Base-by-base conservation (phyloP, 2,329 filamentous ascomycete species). In the Talaromyces atroroseus region DNA sequence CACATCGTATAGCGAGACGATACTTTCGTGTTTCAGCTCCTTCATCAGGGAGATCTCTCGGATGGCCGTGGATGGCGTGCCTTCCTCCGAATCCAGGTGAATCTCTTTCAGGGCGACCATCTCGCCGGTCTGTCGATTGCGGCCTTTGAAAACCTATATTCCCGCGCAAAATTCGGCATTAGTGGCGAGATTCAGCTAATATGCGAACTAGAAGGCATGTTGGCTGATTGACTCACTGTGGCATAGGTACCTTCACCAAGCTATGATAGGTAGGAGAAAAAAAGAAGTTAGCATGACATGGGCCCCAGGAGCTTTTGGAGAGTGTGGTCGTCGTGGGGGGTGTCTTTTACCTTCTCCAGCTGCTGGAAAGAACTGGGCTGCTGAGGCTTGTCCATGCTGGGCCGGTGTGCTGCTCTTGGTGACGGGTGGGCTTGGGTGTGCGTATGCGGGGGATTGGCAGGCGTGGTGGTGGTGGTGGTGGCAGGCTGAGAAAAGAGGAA, bases 1-100 rank as follows among this genome's bases (percentile, higher is more conserved):
- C 56, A 99, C 94, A 80, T 99, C 94, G 81, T 97, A 90, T 5
- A 99, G 85, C 58, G 88, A 90, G 66, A 99, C 92, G 63, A 99
- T 97, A 71, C 96, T 97, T 72, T 96, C 92, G 75, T 99, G 94
- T 76, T 97, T 97, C 63, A 99, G 82, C 76, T 99, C 94, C 76
- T 99, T 99, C 94, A 99, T 97, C 57, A 99, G 82, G 1, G 92
- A 96, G 67, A 99, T 99, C 75, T 99, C 94, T 68, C 94, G 90
- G 71, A 99, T 99, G 48, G 94, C 94, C 0, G 94, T 99, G 52
- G 89, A 95, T 3, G 94, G 94, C 0, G 94, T 99, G 65, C 94
- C 94, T 78, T 99, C 94, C 78, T 99, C 94, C 50, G 90, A 95
- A 74, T 99, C 94, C 61, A 99, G 89, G 71, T 99, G 94, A 66